A percentile compares a stretch with the other conserved stretches of the same genome.
Conservation (phyloP, 2,329 filamentous ascomycete genomes). For the Nemania bipapillata region DNA sequence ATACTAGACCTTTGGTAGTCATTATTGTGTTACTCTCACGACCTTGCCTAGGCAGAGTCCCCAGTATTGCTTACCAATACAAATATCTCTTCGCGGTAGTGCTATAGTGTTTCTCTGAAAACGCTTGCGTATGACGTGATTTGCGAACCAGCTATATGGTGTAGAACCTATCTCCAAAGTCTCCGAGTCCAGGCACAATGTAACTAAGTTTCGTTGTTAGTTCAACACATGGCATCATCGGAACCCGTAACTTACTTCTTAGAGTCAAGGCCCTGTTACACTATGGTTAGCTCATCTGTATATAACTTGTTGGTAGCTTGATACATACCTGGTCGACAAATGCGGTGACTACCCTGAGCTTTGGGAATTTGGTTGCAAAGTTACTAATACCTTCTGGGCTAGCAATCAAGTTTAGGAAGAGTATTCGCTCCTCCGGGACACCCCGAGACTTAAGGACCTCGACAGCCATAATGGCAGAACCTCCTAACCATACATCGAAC, state of each 20-base stretch:
- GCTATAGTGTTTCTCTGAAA: constrained; percentile 13
- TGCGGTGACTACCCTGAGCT: constrained; percentile 89
- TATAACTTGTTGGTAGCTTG: not conserved
- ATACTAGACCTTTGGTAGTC: not conserved
- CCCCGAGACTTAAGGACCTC: constrained; percentile 89
- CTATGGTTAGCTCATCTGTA: constrained; percentile 41
- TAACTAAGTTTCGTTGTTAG: constrained; percentile 74
- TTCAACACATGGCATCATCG: constrained; percentile 15
- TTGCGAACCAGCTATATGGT: constrained; percentile 69
- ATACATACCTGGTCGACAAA: constrained; percentile 81
- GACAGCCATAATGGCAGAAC: constrained; percentile 96
- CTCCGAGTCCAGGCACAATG: constrained; percentile 91
- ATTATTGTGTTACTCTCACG: not conserved
- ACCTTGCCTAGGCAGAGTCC: not conserved
- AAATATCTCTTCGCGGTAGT: not conserved
- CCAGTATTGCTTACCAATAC: constrained; percentile 2
- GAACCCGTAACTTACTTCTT: constrained; percentile 78
- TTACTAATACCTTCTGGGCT: constrained; percentile 90
- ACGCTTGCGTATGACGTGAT: constrained; percentile 7
- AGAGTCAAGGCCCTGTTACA: constrained; percentile 81
- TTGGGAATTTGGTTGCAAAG: constrained; percentile 89
- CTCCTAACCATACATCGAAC: constrained; percentile 65
- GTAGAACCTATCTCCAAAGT: constrained; percentile 96
- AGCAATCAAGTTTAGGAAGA: constrained; percentile 97
- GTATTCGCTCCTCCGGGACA: constrained; percentile 92